These are phyloP conservation scores for Hibiscus tridactylites DNA, from an alignment of 345 rosid species.

Conservation along the genomic window DNA sequence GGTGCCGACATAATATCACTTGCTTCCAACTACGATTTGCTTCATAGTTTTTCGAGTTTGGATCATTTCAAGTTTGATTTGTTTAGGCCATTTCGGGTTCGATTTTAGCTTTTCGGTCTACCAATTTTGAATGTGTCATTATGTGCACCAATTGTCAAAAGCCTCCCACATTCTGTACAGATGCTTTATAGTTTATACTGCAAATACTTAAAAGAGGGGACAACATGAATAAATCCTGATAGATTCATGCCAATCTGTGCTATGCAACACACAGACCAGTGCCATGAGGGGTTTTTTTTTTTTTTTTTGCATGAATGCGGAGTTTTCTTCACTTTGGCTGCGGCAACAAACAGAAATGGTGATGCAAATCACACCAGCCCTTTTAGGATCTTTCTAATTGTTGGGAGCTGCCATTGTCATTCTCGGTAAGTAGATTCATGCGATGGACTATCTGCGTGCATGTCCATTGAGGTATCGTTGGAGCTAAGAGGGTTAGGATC, in stretches of 20 bases:
- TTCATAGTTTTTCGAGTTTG: no score
- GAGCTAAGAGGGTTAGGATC: constrained; percentile 55
- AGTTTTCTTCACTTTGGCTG: neutral
- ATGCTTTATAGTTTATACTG: no score
- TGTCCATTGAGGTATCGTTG: constrained; percentile 81
- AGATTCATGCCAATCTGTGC: constrained; percentile 7
- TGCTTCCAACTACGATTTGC: no score
- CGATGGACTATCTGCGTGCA: constrained; percentile 45
- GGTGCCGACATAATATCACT: neutral
- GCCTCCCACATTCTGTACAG: no score
- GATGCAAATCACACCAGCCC: constrained; percentile 2
- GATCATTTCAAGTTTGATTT: no score
- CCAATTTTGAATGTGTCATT: no score
- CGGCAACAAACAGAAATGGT: constrained; percentile 4
- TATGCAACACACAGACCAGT: constrained; percentile 17
- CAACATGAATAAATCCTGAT: no score
- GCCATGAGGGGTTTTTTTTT: constrained; percentile 15
- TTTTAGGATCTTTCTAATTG: constrained; percentile 5
- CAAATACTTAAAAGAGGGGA: no score
- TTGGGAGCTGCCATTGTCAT: neutral
- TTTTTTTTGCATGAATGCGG: constrained; percentile 16
- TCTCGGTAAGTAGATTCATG: constrained; percentile 6
- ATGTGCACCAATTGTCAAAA: no score
- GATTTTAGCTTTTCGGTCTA: no score
- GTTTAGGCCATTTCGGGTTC: no score